Conservation (phyloP, 345 rosid genomes). For the Ceriops zippeliana region DNA sequence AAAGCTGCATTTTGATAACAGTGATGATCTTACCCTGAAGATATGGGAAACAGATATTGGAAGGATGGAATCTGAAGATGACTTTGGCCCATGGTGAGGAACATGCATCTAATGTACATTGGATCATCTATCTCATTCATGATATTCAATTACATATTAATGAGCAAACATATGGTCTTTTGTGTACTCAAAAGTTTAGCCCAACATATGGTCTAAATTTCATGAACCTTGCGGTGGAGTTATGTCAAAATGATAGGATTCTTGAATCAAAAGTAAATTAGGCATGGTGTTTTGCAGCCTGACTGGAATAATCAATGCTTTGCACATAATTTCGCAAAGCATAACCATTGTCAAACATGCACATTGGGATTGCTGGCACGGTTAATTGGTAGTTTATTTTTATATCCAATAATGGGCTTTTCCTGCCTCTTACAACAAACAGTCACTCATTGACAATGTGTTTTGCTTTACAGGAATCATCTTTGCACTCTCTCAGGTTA, state of each 20-base stretch:
- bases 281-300: neutral
- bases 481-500: constrained; percentile 81
- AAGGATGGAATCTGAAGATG: constrained; percentile 61
- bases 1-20: constrained; percentile 38
- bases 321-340: neutral
- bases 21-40: constrained; percentile 94
- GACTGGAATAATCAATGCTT: neutral
- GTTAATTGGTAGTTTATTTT: neutral
- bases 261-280: too few relatives aligned
- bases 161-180: too few relatives aligned
- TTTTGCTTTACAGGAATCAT: constrained; percentile 61
- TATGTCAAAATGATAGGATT: neutral
- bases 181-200: neutral
- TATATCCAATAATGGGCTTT: neutral
- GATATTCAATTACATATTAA: neutral
- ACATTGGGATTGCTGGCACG: neutral
- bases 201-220: neutral
- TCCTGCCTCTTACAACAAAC: neutral
- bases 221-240: neutral
- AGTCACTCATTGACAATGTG: neutral
- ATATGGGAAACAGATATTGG: constrained; percentile 65
- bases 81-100: constrained; percentile 77
- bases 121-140: constrained; percentile 1
- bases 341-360: neutral
- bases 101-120: constrained; percentile 13